phyloP scores from a whole-genome alignment of 2,329 filamentous ascomycete species.

The Seiridium unicorne region DNA sequence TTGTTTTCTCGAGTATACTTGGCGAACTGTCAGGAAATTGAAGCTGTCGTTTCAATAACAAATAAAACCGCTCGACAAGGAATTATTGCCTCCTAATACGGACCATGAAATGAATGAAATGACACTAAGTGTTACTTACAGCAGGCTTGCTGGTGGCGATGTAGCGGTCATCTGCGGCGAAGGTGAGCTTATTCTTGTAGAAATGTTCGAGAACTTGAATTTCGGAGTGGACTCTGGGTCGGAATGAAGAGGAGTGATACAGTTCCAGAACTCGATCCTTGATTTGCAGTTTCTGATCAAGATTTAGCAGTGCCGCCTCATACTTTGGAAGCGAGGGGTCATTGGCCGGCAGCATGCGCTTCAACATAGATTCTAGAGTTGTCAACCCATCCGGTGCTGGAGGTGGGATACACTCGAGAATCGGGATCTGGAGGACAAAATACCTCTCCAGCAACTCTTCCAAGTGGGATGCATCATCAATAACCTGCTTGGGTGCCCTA shows the following conservation, averaged over 20 bases:
- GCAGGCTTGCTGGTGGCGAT: conserved; percentile 52
- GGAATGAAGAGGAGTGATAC: conserved; percentile 23
- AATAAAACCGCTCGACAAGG: too few relatives aligned
- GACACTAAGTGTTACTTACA: too few relatives aligned
- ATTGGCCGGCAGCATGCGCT: conserved; percentile 25
- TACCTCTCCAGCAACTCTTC: conserved; percentile 29
- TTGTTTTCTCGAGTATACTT: too few relatives aligned
- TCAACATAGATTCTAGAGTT: conserved; percentile 28
- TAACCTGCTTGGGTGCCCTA: conserved; percentile 34
- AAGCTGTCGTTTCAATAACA: too few relatives aligned
- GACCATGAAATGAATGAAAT: too few relatives aligned
- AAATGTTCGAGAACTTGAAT: conserved; percentile 48
- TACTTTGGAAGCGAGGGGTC: conserved; percentile 10
- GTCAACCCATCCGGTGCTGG: conserved; percentile 26
- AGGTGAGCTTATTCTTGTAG: conserved; percentile 26
- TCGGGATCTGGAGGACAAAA: conserved; percentile 20
- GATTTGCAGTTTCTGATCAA: conserved; percentile 27
- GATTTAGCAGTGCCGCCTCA: conserved; percentile 12
- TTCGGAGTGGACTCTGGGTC: conserved; percentile 41
- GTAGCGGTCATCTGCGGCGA: conserved; percentile 38
- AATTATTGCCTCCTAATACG: too few relatives aligned
- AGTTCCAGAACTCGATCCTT: conserved; percentile 18
- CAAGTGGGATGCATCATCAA: conserved; percentile 30
- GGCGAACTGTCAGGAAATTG: too few relatives aligned
- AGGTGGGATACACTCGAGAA: background rate